Conservation (phyloP, 805 yeast genomes). For the Cyberlindnera mycetangii region DNA sequence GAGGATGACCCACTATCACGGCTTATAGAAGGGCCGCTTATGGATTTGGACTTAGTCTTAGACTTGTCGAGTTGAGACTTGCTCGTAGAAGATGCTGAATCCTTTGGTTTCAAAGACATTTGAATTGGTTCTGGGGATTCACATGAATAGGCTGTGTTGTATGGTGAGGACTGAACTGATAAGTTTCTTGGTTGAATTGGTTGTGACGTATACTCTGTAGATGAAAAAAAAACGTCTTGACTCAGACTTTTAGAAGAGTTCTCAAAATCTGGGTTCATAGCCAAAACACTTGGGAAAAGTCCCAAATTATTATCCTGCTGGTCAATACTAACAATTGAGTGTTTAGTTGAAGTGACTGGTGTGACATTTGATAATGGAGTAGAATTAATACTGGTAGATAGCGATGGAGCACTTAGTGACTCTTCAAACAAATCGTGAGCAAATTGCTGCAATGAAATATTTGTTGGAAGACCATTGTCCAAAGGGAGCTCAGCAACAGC, state of each 20-base stretch:
- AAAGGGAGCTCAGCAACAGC: not conserved
- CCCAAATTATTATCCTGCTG: not conserved
- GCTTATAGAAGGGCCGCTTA: constrained; percentile 3
- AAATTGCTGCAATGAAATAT: constrained; percentile 3
- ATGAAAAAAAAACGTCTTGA: not conserved
- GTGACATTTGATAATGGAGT: constrained; percentile 8
- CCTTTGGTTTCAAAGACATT: not conserved
- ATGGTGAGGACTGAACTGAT: constrained; percentile 9
- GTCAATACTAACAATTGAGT: not conserved
- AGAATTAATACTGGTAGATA: constrained; percentile 12
- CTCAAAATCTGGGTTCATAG: constrained; percentile 5
- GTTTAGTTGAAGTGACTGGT: constrained; percentile 1
- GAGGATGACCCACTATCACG: not conserved
- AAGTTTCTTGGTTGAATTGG: not conserved
- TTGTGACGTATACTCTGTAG: constrained; percentile 9
- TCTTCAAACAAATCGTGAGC: constrained; percentile 9
- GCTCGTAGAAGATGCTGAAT: not conserved
- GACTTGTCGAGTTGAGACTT: not conserved
- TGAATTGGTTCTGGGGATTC: not conserved
- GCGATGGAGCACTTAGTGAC: constrained; percentile 5
- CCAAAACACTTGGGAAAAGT: constrained; percentile 4
- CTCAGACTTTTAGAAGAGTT: not conserved
- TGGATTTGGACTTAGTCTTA: constrained; percentile 5
- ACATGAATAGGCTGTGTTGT: constrained; percentile 3
- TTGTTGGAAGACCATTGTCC: not conserved